Percentiles rank a stretch among this genome's conserved stretches.
These are phyloP conservation scores for Ophiocordyceps sinensis DNA, from an alignment of 2,329 filamentous ascomycete species.

Conservation along the genomic window DNA sequence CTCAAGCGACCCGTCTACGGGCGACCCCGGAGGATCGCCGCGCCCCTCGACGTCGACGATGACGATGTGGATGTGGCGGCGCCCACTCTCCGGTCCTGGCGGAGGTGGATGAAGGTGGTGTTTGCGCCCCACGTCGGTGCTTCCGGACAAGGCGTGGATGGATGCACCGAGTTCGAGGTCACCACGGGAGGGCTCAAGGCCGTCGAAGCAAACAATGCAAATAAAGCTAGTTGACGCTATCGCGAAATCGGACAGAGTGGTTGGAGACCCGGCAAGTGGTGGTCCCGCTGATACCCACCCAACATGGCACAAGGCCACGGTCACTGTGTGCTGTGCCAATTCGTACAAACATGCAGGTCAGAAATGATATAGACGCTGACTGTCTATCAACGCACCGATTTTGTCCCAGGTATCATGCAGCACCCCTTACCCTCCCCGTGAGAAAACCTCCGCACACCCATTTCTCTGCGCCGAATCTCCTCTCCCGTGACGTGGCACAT, in stretches of 20 bases:
- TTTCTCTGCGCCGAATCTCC: slow-evolving; percentile 1
- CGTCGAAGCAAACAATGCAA: slow-evolving; percentile 4
- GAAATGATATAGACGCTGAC: too few relatives aligned
- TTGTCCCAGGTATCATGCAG: too few relatives aligned
- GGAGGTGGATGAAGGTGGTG: slow-evolving; percentile 73
- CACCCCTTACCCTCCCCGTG: not conserved
- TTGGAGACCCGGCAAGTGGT: too few relatives aligned
- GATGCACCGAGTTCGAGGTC: slow-evolving; percentile 61
- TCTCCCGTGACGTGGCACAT: slow-evolving; percentile 1
- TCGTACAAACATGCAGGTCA: too few relatives aligned
- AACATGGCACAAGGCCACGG: too few relatives aligned
- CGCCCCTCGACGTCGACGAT: slow-evolving; percentile 21
- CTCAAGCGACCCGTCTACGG: slow-evolving; percentile 52
- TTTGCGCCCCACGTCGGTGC: slow-evolving; percentile 65
- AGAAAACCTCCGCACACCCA: not conserved
- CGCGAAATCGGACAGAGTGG: too few relatives aligned
- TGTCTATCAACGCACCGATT: too few relatives aligned
- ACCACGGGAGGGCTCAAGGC: slow-evolving; percentile 46
- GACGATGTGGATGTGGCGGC: slow-evolving; percentile 26
- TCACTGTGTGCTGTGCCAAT: too few relatives aligned
- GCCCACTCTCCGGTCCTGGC: slow-evolving; percentile 43
- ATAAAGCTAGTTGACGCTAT: not conserved
- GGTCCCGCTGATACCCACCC: too few relatives aligned
- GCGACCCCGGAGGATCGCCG: slow-evolving; percentile 18
- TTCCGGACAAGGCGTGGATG: slow-evolving; percentile 30